These are phyloP conservation scores for Wallacemonas sp. DNA, from an alignment of 208 protist genomes.

Conservation along the genomic window DNA sequence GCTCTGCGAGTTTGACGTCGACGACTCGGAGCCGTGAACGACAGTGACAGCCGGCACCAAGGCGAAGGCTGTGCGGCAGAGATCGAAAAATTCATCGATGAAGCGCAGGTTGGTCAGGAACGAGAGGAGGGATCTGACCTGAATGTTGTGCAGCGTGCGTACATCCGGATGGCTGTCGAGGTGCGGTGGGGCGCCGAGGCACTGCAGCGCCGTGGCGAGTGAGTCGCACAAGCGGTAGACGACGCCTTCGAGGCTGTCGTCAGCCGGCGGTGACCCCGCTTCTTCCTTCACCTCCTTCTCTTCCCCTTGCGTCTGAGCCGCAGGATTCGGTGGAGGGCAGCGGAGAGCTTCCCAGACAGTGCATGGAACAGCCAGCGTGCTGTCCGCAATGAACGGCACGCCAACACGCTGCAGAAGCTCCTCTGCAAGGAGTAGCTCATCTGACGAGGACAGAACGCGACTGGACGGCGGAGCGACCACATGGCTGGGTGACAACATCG, in stretches of 20 bases:
- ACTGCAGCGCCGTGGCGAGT: constrained; percentile 5
- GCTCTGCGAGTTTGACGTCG: not conserved
- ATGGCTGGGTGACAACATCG: not conserved
- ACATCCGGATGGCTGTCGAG: not conserved
- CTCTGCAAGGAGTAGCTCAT: constrained; percentile 44
- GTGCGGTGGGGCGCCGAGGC: constrained; percentile 9
- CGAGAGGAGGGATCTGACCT: constrained; percentile 17
- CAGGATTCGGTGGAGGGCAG: too few species aligned
- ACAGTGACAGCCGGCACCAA: constrained; percentile 8
- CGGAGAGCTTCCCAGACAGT: constrained; percentile 49
- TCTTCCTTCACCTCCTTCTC: constrained; percentile 9
- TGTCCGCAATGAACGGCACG: constrained; percentile 67
- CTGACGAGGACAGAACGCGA: not conserved
- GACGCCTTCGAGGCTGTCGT: not conserved
- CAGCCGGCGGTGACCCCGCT: not conserved
- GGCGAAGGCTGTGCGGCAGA: constrained; percentile 45
- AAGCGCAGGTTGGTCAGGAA: constrained; percentile 43
- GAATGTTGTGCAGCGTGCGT: not conserved
- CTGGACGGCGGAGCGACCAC: not conserved
- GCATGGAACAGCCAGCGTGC: constrained; percentile 30
- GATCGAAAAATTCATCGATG: constrained; percentile 50
- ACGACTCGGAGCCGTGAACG: not conserved
- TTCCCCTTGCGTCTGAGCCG: constrained; percentile 15
- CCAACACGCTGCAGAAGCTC: constrained; percentile 47
- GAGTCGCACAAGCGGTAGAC: constrained; percentile 14